Base-by-base conservation (phyloP, 352 stramenopile genomes). In the Phytopythium mirpurense region DNA sequence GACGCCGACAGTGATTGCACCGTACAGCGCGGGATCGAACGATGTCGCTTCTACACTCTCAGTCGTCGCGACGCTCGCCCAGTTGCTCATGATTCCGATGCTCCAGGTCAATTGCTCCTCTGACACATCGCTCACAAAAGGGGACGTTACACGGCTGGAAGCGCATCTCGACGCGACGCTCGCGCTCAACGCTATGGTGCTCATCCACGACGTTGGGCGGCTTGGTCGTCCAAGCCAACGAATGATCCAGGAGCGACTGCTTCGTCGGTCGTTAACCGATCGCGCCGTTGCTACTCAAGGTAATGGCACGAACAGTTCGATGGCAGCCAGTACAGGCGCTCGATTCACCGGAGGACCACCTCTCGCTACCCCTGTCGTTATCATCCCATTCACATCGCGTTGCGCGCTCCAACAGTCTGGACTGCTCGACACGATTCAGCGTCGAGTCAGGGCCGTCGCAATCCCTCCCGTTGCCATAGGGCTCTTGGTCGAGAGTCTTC, bases 391-490 rank as follows among this genome's bases (percentile, higher is more conserved):
- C 7, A 16, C 37, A 5, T 64, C 65, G 31, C 29, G 12, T 11
- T n/a, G 32, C 1, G 36, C 47, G 26, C 24, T 72, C 15, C 18
- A 46, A 2, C 34, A 12, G 1, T 74, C 63, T 9, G 44, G 53
- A 0, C 48, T 77, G 19, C 19, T 74, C 3, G 47, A 51, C 14
- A 68, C 72, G 7, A 55, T 77, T 36, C 53, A 58, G 18, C 65
- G 59, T 6, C 56, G 63, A 16, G 77, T 78, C 31, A 61, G 63
- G 11, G 35, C 72, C 29, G 38, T 77, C 16, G 60, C 64, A 19
- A 40, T 79, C 15, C 46, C 55, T 46, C 44, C 47, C 7, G 56
- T 62, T 4, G 42, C 59, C 9, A 56, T 75, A 9, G 8, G 44
- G 11, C 75, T 63, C 23, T 27, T 68, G 19, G 59, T 67, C 9